Evolutionary conservation across 495 filamentous ascomycete species (phyloP).

Genomic region (Cenococcum geophilum): DNA sequence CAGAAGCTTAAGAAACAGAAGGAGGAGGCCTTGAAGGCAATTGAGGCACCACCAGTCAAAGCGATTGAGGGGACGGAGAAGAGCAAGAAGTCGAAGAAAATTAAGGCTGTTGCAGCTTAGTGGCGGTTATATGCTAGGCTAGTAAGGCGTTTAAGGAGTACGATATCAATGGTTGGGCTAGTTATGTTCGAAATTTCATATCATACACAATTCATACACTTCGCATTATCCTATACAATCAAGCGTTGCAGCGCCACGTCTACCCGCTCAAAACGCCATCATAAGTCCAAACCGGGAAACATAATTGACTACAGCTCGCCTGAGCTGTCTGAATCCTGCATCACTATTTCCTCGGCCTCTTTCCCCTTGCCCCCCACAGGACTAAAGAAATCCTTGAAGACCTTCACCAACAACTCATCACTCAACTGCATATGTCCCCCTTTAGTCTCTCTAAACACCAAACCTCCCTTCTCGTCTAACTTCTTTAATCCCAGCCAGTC

Average conservation of each 20-base stretch:
- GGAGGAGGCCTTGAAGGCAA: constrained; percentile 40
- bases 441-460: constrained; percentile 63
- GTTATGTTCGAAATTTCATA: neutral
- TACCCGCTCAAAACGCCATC: neutral
- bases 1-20: constrained; percentile 47
- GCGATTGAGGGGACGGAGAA: constrained; percentile 1
- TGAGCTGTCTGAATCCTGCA: neutral
- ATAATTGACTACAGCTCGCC: neutral
- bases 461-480: constrained; percentile 70
- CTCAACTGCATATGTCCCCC: constrained; percentile 81
- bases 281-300: neutral
- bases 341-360: neutral
- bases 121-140: neutral
- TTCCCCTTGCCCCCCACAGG: constrained; percentile 30
- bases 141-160: constrained; percentile 4
- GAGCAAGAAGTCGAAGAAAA: constrained; percentile 5
- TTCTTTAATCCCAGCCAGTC: constrained; percentile 88
- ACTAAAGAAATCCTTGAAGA: constrained; percentile 70
- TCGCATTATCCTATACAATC: neutral
- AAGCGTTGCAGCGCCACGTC: neutral
- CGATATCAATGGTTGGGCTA: neutral
- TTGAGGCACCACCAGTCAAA: constrained; percentile 26
- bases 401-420: constrained; percentile 57
- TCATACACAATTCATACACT: neutral
- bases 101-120: neutral